Conservation (phyloP, 371 early-diverging fungal genomes). For the Apophysomyces trapeziformis region DNA sequence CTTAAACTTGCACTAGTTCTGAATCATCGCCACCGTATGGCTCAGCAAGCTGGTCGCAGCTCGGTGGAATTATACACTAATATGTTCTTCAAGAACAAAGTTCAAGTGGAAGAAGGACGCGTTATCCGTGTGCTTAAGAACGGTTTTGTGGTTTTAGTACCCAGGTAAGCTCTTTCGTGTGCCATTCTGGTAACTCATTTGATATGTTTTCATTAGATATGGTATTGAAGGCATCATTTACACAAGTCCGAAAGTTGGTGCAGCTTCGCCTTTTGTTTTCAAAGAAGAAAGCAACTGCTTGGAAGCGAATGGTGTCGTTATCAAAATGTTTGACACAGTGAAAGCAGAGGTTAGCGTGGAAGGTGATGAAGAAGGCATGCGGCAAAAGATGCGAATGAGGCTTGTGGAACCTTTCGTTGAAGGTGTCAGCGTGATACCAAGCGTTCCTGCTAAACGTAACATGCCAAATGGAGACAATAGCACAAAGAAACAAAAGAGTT, state of each 20-base stretch:
- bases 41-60: constrained; percentile 92
- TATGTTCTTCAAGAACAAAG: constrained; percentile 91
- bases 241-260: constrained; percentile 33
- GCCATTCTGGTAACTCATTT: background rate
- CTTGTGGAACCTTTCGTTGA: constrained; percentile 71
- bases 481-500: constrained; percentile 12
- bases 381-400: constrained; percentile 69
- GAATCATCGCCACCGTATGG: constrained; percentile 95
- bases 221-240: constrained; percentile 95
- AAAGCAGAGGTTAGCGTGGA: constrained; percentile 79
- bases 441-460: background rate
- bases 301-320: constrained; percentile 48
- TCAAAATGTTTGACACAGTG: constrained; percentile 79
- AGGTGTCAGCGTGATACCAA: constrained; percentile 50
- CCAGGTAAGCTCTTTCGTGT: constrained; percentile 55
- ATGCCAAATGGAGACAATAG: constrained; percentile 16
- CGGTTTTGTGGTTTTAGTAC: constrained; percentile 91
- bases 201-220: constrained; percentile 46
- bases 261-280: constrained; percentile 36
- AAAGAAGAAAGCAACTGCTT: constrained; percentile 40
- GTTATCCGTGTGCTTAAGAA: constrained; percentile 92
- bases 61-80: constrained; percentile 95
- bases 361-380: constrained; percentile 72
- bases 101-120: constrained; percentile 83
- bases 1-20: constrained; percentile 58